Evolutionary conservation across 352 stramenopile genomes (phyloP).

Genomic region (Vaucheria bursata): DNA sequence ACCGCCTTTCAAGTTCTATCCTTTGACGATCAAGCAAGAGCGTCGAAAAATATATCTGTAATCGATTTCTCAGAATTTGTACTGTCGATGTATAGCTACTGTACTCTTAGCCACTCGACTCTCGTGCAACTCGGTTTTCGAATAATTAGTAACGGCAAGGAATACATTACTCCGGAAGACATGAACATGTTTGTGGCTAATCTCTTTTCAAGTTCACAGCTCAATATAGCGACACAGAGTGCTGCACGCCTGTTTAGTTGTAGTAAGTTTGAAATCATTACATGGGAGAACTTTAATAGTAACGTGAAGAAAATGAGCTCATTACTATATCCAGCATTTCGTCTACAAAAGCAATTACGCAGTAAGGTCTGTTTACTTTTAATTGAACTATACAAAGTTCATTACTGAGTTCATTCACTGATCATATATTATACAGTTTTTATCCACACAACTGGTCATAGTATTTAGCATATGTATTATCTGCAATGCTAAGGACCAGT

Average conservation of each 20-base stretch:
- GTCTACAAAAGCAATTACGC: constrained; percentile 40
- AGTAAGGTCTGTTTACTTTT: constrained; percentile 36
- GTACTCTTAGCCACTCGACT: constrained; percentile 34
- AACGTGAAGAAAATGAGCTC: constrained; percentile 35
- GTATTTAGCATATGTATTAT: too few species aligned
- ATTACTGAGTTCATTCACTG: too few species aligned
- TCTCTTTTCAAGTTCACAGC: constrained; percentile 13
- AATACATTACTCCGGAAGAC: constrained; percentile 29
- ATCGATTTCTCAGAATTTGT: constrained; percentile 42
- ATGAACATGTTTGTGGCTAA: constrained; percentile 29
- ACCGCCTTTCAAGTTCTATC: constrained; percentile 32
- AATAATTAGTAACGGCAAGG: constrained; percentile 35
- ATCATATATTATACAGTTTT: too few species aligned
- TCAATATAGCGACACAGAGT: constrained; percentile 15
- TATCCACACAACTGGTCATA: too few species aligned
- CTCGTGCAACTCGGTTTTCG: constrained; percentile 42
- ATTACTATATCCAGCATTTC: constrained; percentile 43
- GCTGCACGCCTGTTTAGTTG: too few species aligned
- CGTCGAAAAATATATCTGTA: not conserved
- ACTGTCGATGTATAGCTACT: constrained; percentile 47
- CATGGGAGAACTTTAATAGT: not conserved
- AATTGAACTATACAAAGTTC: too few species aligned
- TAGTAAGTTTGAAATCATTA: too few species aligned
- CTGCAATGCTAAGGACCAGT: too few species aligned
- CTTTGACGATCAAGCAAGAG: constrained; percentile 3